Conservation (phyloP, 352 stramenopile genomes). For the Globisporangium alternatum region DNA sequence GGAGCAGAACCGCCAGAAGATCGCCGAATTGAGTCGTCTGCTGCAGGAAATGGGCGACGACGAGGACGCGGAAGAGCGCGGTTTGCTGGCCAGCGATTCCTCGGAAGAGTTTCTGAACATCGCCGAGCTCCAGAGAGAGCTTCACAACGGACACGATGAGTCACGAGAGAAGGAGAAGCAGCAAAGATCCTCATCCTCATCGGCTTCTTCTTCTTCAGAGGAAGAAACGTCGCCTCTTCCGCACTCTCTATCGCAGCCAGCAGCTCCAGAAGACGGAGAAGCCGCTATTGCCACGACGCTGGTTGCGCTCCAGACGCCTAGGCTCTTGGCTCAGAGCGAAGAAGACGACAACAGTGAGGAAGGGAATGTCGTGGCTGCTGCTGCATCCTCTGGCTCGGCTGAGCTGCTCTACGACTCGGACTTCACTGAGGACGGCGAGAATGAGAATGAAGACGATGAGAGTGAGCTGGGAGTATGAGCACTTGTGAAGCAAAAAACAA, state of each 20-base stretch:
- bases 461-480: not conserved
- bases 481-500: not conserved
- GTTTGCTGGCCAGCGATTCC: constrained; percentile 22
- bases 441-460: not conserved
- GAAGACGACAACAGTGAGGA: not conserved
- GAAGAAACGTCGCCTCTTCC: not conserved
- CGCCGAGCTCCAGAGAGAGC: constrained; percentile 11
- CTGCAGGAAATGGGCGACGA: constrained; percentile 22
- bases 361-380: not conserved
- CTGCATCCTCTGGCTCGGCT: not conserved
- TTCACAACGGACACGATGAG: not conserved
- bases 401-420: constrained; percentile 26
- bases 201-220: not conserved
- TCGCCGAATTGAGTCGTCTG: constrained; percentile 22
- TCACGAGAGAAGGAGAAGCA: not conserved
- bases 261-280: not conserved
- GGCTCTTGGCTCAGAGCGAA: not conserved
- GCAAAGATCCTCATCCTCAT: not conserved
- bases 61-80: constrained; percentile 13
- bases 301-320: not conserved
- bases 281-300: not conserved
- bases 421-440: constrained; percentile 19
- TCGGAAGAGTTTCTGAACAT: constrained; percentile 36
- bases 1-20: constrained; percentile 17
- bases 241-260: not conserved